Evolutionary conservation across 139 green algal species (phyloP).

Genomic region (Tetradesmus obliquus): DNA sequence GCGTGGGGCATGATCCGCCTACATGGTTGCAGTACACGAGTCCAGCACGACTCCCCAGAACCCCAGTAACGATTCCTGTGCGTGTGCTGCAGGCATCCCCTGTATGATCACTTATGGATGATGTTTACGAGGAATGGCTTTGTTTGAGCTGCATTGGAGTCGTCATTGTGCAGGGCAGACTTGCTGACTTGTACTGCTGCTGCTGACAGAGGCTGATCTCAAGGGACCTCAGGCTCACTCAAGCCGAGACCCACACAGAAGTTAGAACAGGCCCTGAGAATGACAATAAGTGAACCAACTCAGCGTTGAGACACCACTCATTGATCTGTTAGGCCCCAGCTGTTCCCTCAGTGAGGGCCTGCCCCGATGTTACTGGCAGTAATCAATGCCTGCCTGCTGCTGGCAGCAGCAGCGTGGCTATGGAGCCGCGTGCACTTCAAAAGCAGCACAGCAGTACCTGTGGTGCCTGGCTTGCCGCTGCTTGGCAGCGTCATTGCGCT

Average conservation of each 20-base stretch:
- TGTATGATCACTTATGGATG: too few relatives aligned
- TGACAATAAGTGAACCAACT: too few relatives aligned
- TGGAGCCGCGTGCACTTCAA: too few relatives aligned
- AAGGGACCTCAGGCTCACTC: neutral
- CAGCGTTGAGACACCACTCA: neutral
- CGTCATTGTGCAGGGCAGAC: neutral
- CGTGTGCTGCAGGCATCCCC: neutral
- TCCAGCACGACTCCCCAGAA: neutral
- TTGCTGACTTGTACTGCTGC: neutral
- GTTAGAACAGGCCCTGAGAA: too few relatives aligned
- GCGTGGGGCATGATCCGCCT: neutral
- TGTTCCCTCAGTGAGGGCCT: neutral
- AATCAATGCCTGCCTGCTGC: neutral
- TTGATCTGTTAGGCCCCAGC: neutral
- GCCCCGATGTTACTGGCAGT: neutral
- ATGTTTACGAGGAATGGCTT: too few relatives aligned
- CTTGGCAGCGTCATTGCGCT: conserved; percentile 59
- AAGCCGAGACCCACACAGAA: too few relatives aligned
- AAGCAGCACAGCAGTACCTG: conserved; percentile 12
- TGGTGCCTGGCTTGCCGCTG: conserved; percentile 58
- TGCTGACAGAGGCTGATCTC: neutral
- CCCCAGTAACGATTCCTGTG: neutral
- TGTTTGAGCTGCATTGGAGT: neutral
- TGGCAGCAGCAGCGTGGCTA: neutral
- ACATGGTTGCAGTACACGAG: neutral